phyloP scores from a whole-genome alignment of 108 stramenopile species.

The Aurantiochytrium sp. region DNA sequence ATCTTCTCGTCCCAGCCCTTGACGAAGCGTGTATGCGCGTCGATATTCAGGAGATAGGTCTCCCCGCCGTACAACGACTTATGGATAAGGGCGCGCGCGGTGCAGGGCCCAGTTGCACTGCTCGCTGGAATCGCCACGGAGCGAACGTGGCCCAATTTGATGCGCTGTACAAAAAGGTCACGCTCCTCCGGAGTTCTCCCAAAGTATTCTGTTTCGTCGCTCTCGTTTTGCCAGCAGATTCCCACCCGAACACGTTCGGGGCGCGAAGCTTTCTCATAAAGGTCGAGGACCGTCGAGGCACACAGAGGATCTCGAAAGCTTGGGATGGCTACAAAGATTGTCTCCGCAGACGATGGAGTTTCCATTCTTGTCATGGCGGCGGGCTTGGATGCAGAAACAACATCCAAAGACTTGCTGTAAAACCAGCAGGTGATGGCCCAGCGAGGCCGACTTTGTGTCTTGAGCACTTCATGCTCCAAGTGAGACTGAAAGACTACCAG shows the following conservation, averaged over 20 bases:
- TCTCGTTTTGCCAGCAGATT: not conserved
- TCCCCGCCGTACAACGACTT: slow-evolving; percentile 63
- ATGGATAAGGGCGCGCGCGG: slow-evolving; percentile 65
- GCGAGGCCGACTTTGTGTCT: not conserved
- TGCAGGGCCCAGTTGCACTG: slow-evolving; percentile 63
- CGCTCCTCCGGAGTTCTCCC: not conserved
- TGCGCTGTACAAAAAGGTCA: not conserved
- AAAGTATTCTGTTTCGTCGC: not conserved
- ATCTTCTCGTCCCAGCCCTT: not conserved
- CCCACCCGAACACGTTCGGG: not conserved
- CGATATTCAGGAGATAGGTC: slow-evolving; percentile 74
- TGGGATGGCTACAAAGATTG: not conserved
- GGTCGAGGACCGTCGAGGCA: not conserved
- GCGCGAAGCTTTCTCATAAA: not conserved
- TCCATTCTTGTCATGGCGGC: not conserved
- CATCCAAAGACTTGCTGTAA: not conserved
- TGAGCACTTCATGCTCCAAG: not conserved
- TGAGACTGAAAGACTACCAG: not conserved
- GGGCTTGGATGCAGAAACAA: not conserved
- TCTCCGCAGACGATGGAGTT: not conserved
- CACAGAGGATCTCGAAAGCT: not conserved
- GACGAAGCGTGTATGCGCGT: slow-evolving; percentile 70
- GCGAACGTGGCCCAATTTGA: not conserved
- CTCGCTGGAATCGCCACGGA: not conserved
- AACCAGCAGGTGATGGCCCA: slow-evolving; percentile 16